phyloP scores from a whole-genome alignment of 108 stramenopile genomes.

The Nitzschia sp. region DNA sequence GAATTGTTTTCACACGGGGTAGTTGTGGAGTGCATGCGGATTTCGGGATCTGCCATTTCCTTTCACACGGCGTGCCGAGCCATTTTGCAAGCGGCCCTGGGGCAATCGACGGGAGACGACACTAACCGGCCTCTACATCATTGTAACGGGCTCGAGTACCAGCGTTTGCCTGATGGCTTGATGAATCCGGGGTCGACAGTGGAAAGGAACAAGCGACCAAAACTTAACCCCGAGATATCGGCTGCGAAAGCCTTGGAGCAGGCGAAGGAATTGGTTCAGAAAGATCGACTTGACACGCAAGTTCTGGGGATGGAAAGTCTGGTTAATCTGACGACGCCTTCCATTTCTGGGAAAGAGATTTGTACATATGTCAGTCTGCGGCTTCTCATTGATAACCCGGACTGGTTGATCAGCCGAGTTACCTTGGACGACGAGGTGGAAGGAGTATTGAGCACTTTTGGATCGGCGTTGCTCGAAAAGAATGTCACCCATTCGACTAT shows the following conservation, averaged over 20 bases:
- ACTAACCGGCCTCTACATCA: conserved; percentile 14
- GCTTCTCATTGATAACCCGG: conserved; percentile 15
- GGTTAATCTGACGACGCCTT: conserved; percentile 56
- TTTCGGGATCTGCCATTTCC: conserved; percentile 28
- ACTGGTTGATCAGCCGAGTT: not conserved
- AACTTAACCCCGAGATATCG: not conserved
- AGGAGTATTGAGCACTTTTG: not conserved
- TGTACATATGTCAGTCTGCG: conserved; percentile 22
- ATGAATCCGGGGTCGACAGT: not conserved
- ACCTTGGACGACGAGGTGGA: not conserved
- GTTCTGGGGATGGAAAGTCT: conserved; percentile 66
- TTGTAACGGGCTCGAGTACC: conserved; percentile 34
- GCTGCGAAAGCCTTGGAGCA: conserved; percentile 38
- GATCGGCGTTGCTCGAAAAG: not conserved
- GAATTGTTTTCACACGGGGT: conserved; percentile 36
- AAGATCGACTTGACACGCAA: conserved; percentile 64
- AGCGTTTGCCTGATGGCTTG: conserved; percentile 11
- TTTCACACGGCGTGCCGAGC: conserved; percentile 50
- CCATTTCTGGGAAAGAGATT: conserved; percentile 29
- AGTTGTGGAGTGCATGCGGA: conserved; percentile 48
- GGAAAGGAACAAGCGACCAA: not conserved
- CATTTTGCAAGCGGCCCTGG: conserved; percentile 43
- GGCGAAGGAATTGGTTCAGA: conserved; percentile 50
- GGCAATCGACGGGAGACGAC: conserved; percentile 35
- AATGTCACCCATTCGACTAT: conserved; percentile 7